Evolutionary conservation across 495 filamentous ascomycete genomes (phyloP).

Genomic region (Daldinia decipiens): DNA sequence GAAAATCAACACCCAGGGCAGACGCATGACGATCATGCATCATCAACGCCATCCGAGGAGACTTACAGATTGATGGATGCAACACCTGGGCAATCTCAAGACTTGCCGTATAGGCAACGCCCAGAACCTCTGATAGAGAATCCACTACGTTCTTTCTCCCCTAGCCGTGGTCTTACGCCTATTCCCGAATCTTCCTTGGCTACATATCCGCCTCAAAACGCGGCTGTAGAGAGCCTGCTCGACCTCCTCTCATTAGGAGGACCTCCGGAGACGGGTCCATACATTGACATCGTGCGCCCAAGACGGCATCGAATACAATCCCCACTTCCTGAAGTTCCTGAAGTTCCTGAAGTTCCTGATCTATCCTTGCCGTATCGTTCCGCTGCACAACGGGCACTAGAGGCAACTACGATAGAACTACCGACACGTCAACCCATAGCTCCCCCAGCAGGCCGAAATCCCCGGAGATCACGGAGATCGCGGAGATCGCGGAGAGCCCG

Average conservation of each 20-base stretch:
- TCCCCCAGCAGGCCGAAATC: neutral
- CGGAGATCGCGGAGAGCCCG: too few species aligned
- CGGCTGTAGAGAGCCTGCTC: neutral
- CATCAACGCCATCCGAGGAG: neutral
- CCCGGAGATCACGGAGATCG: too few species aligned
- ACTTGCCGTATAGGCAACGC: neutral
- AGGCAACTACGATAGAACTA: neutral
- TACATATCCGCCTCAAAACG: neutral
- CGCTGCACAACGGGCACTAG: neutral
- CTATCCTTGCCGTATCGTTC: neutral
- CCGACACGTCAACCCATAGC: neutral
- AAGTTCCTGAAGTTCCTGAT: neutral
- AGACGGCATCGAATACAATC: neutral
- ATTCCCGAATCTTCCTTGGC: neutral
- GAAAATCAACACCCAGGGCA: neutral
- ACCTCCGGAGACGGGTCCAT: neutral
- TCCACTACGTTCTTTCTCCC: neutral
- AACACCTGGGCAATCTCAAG: neutral
- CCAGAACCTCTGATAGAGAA: neutral
- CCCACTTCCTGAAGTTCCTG: too few species aligned
- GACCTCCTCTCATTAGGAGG: neutral
- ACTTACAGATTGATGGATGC: neutral
- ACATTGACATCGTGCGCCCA: neutral
- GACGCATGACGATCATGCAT: neutral
- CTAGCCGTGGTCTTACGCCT: neutral